Percentiles rank a stretch among this genome's conserved stretches.
These are phyloP conservation scores for Sclerotinia spermophila DNA, from an alignment of 2,329 filamentous ascomycete species.

Conservation along the genomic window DNA sequence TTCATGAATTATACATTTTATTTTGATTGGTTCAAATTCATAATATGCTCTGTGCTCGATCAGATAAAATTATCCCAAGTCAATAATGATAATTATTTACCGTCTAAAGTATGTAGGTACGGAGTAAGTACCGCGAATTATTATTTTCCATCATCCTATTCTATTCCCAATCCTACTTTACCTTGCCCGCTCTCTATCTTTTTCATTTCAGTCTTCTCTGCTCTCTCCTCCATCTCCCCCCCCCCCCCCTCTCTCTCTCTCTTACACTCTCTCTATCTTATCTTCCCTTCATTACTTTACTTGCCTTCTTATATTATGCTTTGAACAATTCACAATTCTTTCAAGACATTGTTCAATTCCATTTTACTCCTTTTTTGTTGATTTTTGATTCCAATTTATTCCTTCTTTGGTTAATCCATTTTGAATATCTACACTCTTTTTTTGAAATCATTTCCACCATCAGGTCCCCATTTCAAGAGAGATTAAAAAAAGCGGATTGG, in stretches of 20 bases:
- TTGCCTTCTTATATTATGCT: conserved; percentile 10
- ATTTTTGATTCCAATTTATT: conserved; percentile 12
- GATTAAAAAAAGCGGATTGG: conserved; percentile 6
- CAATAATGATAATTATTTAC: not conserved
- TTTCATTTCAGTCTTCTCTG: not conserved
- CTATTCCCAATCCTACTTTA: not conserved
- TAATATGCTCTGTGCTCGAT: not conserved
- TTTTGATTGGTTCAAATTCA: not conserved
- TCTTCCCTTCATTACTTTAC: not conserved
- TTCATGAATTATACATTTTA: not conserved
- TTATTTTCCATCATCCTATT: not conserved
- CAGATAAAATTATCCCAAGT: not conserved
- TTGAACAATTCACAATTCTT: conserved; percentile 5
- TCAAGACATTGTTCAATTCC: conserved; percentile 1
- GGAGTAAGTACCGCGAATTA: not conserved
- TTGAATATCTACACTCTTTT: conserved; percentile 7
- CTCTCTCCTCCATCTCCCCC: not conserved
- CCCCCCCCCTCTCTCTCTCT: not conserved
- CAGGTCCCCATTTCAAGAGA: not conserved
- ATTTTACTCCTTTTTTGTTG: conserved; percentile 2
- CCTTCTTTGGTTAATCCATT: conserved; percentile 17
- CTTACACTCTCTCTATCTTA: not conserved
- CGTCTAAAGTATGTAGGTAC: too few species aligned
- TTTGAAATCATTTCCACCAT: not conserved
- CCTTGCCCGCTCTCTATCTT: not conserved